A percentile compares a stretch with the other conserved stretches of the same genome.
These are phyloP conservation scores for Eucalyptus victrix DNA, from an alignment of 345 rosid species.

Conservation along the genomic window DNA sequence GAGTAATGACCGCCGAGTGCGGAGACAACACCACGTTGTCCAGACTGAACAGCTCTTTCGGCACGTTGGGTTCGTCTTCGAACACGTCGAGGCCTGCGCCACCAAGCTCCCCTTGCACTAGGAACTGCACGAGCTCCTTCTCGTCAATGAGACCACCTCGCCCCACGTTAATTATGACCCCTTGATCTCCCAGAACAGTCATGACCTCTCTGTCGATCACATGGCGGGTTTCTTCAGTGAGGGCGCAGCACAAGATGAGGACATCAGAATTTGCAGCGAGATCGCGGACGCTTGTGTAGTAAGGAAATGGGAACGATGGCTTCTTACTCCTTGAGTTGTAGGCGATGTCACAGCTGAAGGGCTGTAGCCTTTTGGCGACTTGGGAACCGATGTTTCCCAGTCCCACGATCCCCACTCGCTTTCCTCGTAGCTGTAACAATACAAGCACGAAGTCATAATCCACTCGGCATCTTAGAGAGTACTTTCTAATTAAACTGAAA, in stretches of 20 bases:
- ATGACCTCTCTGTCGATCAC: slow-evolving; percentile 30
- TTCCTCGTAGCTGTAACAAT: slow-evolving; percentile 26
- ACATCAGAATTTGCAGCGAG: slow-evolving; percentile 30
- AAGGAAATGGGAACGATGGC: slow-evolving; percentile 7
- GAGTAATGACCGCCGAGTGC: slow-evolving; percentile 34
- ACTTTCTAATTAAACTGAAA: too few species aligned
- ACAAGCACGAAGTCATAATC: neutral
- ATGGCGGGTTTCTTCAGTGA: slow-evolving; percentile 33
- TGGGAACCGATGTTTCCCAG: slow-evolving; percentile 27
- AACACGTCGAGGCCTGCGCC: slow-evolving; percentile 87
- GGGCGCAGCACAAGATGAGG: slow-evolving; percentile 34
- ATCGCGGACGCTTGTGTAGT: slow-evolving; percentile 11
- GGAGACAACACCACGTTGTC: slow-evolving; percentile 75
- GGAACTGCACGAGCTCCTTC: slow-evolving; percentile 45
- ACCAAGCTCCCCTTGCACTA: slow-evolving; percentile 46
- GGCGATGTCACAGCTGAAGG: slow-evolving; percentile 28
- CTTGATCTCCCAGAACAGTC: slow-evolving; percentile 26
- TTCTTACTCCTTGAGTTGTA: slow-evolving; percentile 28
- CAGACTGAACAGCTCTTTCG: slow-evolving; percentile 31
- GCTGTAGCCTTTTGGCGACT: slow-evolving; percentile 25
- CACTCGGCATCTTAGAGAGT: too few species aligned
- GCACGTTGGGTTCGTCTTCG: slow-evolving; percentile 59
- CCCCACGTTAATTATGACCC: slow-evolving; percentile 41
- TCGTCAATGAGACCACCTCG: slow-evolving; percentile 47
- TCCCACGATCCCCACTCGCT: slow-evolving; percentile 39